These are phyloP conservation scores for Neoconidiobolus thromboides DNA, from an alignment of 371 early-diverging fungal genomes.

Conservation along the genomic window DNA sequence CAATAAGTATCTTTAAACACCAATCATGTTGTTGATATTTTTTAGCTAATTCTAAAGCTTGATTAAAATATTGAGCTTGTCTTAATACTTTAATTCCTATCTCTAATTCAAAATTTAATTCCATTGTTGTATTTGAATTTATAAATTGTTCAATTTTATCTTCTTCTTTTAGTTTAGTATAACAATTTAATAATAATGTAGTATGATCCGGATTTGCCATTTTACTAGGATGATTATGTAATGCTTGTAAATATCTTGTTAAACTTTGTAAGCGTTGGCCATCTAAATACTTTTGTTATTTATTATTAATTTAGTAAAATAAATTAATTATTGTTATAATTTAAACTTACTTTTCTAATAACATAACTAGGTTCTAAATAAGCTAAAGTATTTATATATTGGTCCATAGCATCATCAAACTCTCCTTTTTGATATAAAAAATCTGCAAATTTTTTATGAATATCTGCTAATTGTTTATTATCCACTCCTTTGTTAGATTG, in stretches of 20 bases:
- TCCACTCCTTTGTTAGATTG: constrained; percentile 12
- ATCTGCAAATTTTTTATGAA: constrained; percentile 84
- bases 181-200: constrained; percentile 87
- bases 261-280: constrained; percentile 80
- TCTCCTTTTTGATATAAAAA: constrained; percentile 73
- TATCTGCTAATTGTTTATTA: constrained; percentile 15
- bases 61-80: constrained; percentile 72
- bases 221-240: constrained; percentile 42
- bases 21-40: constrained; percentile 58
- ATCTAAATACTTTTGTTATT: constrained; percentile 46
- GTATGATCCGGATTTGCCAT: constrained; percentile 87
- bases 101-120: constrained; percentile 65
- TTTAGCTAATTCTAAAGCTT: constrained; percentile 69
- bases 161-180: constrained; percentile 76
- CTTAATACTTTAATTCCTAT: constrained; percentile 84
- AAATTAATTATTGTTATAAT: background rate
- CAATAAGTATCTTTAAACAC: constrained; percentile 64
- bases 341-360: constrained; percentile 53
- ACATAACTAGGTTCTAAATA: constrained; percentile 89
- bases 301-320: background rate
- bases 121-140: constrained; percentile 37
- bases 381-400: constrained; percentile 79
- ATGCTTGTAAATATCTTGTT: constrained; percentile 69
- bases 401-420: constrained; percentile 75
- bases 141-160: constrained; percentile 56